Base-by-base conservation (phyloP, 2,329 filamentous ascomycete genomes). In the Ceratocystis variospora region DNA sequence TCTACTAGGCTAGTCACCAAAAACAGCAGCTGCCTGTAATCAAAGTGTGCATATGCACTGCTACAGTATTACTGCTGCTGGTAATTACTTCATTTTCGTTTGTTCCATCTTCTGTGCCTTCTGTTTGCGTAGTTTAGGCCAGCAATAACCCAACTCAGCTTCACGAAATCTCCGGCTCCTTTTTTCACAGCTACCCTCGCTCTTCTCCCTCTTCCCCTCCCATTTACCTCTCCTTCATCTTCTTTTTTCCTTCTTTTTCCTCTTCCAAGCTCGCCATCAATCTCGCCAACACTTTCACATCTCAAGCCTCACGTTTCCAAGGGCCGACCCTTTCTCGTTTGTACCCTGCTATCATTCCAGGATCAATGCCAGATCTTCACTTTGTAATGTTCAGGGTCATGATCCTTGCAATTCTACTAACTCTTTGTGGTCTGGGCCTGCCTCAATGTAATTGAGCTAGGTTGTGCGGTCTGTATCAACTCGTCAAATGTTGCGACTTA, bases 331-430 rank as follows among this genome's bases (percentile, higher is more conserved):
- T 46, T 41, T 63, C 61, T 63, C 33, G 61, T 63, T 63, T 63
- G 44, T 31, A 48, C 61, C 61, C 61, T 63, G 61, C 31, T 28
- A 45, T 28, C 41, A 63, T 50, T 41, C 61, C 61, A 48, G 61
- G 44, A 33, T 33, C 41, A 63, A 31, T 48, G 46, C 45, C 25
- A 33, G 31, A 48, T 31, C 45, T 37, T 63, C 61, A n/a, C 41
- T 50, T 50, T 48, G 44, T 46, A 28, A n/a, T 19, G 37, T 17
- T 28, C 17, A 50, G 61, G 41, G 61, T 50, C 41, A 12, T 48
- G 25, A 48, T 63, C 61, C 61, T 63, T 17, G 33, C n/a, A 63
- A 63, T 63, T 50, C 61, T 15, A 63, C 61, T 25, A 59, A 41
- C 37, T 19, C 28, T 37, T 59, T 59, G 25, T n/a, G 28, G 55